phyloP scores from a whole-genome alignment of 805 yeast genomes.

The Cyberlindnera maritima region DNA sequence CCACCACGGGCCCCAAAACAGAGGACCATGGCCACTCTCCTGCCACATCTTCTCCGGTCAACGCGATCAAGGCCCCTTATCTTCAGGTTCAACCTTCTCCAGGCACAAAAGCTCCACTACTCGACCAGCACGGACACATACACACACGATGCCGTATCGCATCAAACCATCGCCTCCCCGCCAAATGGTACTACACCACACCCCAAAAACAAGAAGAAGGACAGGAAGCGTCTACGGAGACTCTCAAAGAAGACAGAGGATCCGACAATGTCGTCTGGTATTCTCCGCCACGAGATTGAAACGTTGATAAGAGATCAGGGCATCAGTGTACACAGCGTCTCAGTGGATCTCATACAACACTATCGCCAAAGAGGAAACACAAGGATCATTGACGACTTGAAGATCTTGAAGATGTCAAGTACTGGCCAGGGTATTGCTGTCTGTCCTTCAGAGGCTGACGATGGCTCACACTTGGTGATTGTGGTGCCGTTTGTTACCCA shows the following conservation, averaged over 20 bases:
- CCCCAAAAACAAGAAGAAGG: not conserved
- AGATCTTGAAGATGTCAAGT: conserved; percentile 47
- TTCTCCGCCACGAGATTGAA: conserved; percentile 9
- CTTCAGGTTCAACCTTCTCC: not conserved
- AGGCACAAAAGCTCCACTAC: not conserved
- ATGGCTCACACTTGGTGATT: conserved; percentile 48
- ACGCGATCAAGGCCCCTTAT: not conserved
- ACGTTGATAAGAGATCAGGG: not conserved
- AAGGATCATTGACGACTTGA: conserved; percentile 10
- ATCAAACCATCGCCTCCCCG: not conserved
- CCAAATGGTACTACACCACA: not conserved
- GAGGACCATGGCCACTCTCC: not conserved
- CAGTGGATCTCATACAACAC: conserved; percentile 6
- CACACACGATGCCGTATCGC: not conserved
- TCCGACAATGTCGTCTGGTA: conserved; percentile 9
- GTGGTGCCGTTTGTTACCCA: conserved; percentile 82
- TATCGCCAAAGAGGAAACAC: conserved; percentile 7
- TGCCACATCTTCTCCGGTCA: not conserved
- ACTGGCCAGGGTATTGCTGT: conserved; percentile 85
- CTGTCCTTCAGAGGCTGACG: conserved; percentile 50
- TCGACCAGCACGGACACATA: not conserved
- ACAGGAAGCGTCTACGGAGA: conserved; percentile 5
- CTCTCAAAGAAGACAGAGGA: conserved; percentile 2
- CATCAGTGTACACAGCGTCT: not conserved
- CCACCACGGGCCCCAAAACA: too few species aligned